Evolutionary conservation across 148 eudicot genomes (phyloP), one percentile per base, ranked within the genome.

Genomic region (Tetragonia tetragonoides): DNA sequence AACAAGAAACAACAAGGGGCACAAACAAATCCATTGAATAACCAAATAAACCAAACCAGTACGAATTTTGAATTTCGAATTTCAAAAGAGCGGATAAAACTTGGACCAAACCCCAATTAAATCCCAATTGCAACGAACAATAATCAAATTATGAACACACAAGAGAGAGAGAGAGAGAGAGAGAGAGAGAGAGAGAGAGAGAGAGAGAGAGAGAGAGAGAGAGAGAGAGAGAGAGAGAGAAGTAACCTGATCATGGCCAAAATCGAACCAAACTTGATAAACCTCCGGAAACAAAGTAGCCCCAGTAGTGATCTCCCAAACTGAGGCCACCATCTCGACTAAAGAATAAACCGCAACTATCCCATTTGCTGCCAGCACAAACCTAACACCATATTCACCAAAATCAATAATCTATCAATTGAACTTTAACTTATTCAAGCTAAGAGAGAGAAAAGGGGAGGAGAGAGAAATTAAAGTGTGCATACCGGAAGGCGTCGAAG

Each of bases 251-350:
- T 92, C 95, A 72, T 92, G 97, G 79, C 89, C 87, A 72, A 92
- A 92, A 80, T 92, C 97, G 57, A 92, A 92, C 95, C 97, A 90
- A 60, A 92, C 86, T 81, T 92, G 97, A 64, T 87, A 68, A 74
- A 88, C 73, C 77, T 92, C 97, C 4, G 97, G 97, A 12, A 92
- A 83, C 7, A 92, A 61, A 15, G 97, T 92, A 75, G 78, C 77
- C 7, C 88, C 90, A 2, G 91, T 86, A 0, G 91, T 84, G 47
- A 92, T 89, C 81, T 92, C 97, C 97, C 95, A 90, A 75, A 88
- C 91, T 3, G 95, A 71, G 65, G 97, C 93, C 41, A 85, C 92
- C 91, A 92, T 89, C 78, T 90, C 95, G 41, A 92, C 88, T 65
- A 92, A 60, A 0, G 97, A 90, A 70, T 92, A 92, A 15, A 88